Evolutionary conservation across 805 yeast species (phyloP).

Genomic region (Torulaspora gathmanii): DNA sequence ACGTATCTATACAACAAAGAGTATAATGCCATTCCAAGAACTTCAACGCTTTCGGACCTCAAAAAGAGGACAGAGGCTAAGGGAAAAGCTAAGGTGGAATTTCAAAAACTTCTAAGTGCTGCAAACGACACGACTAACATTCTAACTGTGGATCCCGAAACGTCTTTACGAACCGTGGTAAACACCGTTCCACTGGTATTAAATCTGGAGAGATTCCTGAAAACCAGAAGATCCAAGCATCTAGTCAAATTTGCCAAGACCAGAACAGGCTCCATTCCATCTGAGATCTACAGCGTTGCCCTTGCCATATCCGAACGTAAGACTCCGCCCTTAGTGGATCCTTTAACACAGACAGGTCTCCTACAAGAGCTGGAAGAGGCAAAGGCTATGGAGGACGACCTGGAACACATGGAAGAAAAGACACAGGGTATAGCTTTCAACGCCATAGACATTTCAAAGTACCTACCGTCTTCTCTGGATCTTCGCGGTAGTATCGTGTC

Average conservation of each 20-base stretch:
- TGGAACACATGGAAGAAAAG: constrained; percentile 33
- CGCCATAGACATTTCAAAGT: constrained; percentile 42
- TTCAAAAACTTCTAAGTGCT: constrained; percentile 35
- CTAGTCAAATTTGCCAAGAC: constrained; percentile 59
- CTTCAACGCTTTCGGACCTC: constrained; percentile 46
- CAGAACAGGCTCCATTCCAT: constrained; percentile 63
- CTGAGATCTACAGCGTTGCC: constrained; percentile 57
- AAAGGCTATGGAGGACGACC: constrained; percentile 25
- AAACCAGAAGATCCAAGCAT: constrained; percentile 59
- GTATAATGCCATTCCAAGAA: constrained; percentile 38
- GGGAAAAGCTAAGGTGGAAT: constrained; percentile 40
- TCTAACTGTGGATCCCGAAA: constrained; percentile 32
- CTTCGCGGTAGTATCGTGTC: constrained; percentile 44
- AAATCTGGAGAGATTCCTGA: constrained; percentile 62
- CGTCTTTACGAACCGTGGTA: constrained; percentile 43
- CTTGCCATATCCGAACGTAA: constrained; percentile 55
- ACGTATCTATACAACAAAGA: constrained; percentile 40
- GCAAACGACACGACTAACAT: constrained; percentile 28
- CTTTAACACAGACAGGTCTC: constrained; percentile 45
- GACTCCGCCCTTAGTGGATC: constrained; percentile 42
- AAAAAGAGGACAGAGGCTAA: constrained; percentile 59
- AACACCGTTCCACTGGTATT: constrained; percentile 51
- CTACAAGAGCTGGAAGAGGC: constrained; percentile 46
- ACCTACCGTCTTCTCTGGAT: constrained; percentile 41
- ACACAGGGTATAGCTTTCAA: constrained; percentile 37